Evolutionary conservation across 305 asterid genomes (phyloP), one percentile per base, ranked within the genome.

Genomic region (Plantago coronopus): DNA sequence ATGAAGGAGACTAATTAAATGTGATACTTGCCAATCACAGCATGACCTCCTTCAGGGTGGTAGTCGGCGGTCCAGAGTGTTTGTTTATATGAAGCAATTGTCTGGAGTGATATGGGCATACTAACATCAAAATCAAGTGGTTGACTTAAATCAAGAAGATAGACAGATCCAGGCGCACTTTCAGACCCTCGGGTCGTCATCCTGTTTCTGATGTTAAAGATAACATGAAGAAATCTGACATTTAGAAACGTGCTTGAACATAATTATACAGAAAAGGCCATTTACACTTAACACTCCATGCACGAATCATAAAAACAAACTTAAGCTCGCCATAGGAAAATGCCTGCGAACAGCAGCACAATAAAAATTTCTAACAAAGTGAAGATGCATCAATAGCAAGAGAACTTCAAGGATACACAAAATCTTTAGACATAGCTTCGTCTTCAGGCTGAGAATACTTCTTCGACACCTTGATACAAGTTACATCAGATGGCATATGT

Each of bases 41-140:
- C 86, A 78, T 31, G 74, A 59, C 71, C 73, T 70, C 84, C 87
- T 68, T 76, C 82, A 71, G 69, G 72, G 72, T 81, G 79, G 66
- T 79, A 74, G 72, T 87, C 97, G 47, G 84, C 95, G 27, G 87
- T 69, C 97, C 97, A 93, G 59, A 93, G 70, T 22, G 99, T 89
- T 66, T 74, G 69, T 43, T 73, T 66, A 67, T 81, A 80, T 54
- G 78, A 68, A 71, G 84, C 70, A 75, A 93, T 66, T 69, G 54
- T 68, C 19, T 48, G 60, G 66, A 81, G 57, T 49, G 31, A 55
- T 53, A 70, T 40, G 4, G 83, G 78, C 50, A 34, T 48, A 53
- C 31, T 46, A 29, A 66, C 54, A 51, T 59, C 61, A 69, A 68
- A 72, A 71, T 80, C 74, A 55, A 85, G 69, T 25, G 95, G 94